Conservation (phyloP, 306 rosid species). For the barrel medic (Medicago truncatula) region MtrunA17r5.0-ANR NC_053044.1:44076501-44077000, state of each 20-base stretch:
- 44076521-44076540: conserved; percentile 39
- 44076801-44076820: conserved; percentile 21
- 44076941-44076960: not conserved
- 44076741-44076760: conserved; percentile 34
- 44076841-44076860: conserved; percentile 50
- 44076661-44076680: not conserved
- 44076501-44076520: conserved; percentile 36
- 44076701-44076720: not conserved
- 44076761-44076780: conserved; percentile 44
- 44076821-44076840: conserved; percentile 9
- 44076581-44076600: conserved; percentile 50
- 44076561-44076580: conserved; percentile 7
- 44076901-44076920: conserved; percentile 25
- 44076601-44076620: conserved; percentile 30
- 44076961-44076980: not conserved
- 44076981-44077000: not conserved
- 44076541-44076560: conserved; percentile 1
- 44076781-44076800: conserved; percentile 15
- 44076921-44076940: conserved; percentile 28
- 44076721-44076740: not conserved
- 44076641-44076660: not conserved
- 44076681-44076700: conserved; percentile 2
- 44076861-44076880: conserved; percentile 53
- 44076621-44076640: not conserved
- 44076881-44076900: conserved; percentile 44